A percentile compares a stretch with the other conserved stretches of the same genome.
Evolutionary conservation across 2,329 filamentous ascomycete species (phyloP).

Genomic region (Cladosporium sp.): DNA sequence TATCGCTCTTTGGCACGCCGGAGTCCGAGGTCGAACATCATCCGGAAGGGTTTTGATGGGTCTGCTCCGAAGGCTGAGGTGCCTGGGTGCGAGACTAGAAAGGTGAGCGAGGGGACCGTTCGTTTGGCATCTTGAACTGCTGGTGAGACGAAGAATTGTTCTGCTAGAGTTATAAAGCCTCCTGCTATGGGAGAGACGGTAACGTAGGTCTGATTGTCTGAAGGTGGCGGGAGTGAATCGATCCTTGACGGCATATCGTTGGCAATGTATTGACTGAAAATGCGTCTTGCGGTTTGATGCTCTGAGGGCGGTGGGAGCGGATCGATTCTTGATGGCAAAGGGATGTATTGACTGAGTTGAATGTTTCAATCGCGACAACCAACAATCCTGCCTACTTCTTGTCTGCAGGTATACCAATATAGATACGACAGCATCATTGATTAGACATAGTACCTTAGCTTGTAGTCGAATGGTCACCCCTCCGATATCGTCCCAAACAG

Average conservation of each 20-base stretch:
- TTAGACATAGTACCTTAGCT: no score
- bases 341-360: no score
- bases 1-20: constrained; percentile 45
- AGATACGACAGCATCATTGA: no score
- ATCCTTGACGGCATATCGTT: neutral
- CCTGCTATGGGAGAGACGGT: constrained; percentile 29
- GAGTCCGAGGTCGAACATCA: constrained; percentile 54
- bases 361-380: no score
- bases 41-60: constrained; percentile 26
- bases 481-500: constrained; percentile 3
- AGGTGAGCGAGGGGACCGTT: constrained; percentile 52
- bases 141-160: constrained; percentile 27
- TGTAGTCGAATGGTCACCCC: no score
- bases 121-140: constrained; percentile 40
- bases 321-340: neutral
- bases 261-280: no score
- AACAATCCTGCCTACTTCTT: no score
- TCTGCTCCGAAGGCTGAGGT: constrained; percentile 14
- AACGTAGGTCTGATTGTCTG: constrained; percentile 24
- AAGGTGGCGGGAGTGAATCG: constrained; percentile 19
- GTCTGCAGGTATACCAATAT: no score
- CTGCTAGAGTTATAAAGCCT: constrained; percentile 29
- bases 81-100: constrained; percentile 48
- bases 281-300: constrained; percentile 23
- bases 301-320: constrained; percentile 20